Percentiles rank a stretch among this genome's conserved stretches.
phyloP scores from a whole-genome alignment of 2,329 filamentous ascomycete genomes.

The Colletotrichum sp. region DNA sequence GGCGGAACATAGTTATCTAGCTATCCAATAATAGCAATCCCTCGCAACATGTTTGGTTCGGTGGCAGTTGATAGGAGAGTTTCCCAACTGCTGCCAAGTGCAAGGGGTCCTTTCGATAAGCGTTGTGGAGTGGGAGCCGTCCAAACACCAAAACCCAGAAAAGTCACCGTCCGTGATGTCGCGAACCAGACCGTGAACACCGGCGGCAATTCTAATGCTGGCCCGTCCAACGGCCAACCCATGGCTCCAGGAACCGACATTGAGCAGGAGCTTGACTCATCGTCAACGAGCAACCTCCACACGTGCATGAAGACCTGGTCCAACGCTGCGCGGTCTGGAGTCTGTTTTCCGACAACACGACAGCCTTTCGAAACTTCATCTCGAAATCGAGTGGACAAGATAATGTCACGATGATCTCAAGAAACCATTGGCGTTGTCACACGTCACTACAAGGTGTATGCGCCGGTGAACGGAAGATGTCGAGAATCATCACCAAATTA shows the following conservation, averaged over 20 bases:
- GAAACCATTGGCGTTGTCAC: neutral
- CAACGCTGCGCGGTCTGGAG: neutral
- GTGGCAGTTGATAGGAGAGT: neutral
- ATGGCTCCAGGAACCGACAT: neutral
- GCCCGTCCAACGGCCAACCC: neutral
- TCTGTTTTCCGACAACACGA: neutral
- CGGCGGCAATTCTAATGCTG: neutral
- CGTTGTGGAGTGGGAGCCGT: neutral
- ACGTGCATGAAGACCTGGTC: neutral
- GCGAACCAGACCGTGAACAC: neutral
- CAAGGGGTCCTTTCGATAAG: neutral
- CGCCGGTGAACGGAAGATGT: neutral
- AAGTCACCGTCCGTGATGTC: neutral
- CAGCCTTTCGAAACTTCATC: neutral
- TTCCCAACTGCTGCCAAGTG: neutral
- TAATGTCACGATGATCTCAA: slow-evolving; percentile 1
- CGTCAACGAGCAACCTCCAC: neutral
- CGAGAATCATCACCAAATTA: neutral
- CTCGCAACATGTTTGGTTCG: neutral
- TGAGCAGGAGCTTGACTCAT: neutral
- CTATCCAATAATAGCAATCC: neutral
- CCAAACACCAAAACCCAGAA: neutral
- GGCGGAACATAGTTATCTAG: neutral
- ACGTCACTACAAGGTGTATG: neutral
- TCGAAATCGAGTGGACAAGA: neutral